These are phyloP conservation scores for Piloderma croceum DNA, from an alignment of 768 basidiomycete species.

Conservation along the genomic window DNA sequence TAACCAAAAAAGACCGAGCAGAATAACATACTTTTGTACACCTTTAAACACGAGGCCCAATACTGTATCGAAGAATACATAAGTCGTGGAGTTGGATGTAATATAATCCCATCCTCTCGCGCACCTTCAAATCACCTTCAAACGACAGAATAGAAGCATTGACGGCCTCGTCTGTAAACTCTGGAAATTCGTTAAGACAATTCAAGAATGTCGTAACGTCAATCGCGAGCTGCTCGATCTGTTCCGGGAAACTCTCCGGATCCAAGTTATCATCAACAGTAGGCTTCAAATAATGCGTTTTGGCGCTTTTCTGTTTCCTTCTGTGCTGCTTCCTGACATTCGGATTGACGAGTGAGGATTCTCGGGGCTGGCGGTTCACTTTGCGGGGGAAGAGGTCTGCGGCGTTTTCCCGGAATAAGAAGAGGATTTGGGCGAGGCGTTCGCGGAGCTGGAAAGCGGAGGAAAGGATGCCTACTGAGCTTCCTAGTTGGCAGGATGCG, in stretches of 20 bases:
- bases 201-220: slow-evolving; percentile 65
- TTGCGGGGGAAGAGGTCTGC: slow-evolving; percentile 73
- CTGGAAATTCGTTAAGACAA: slow-evolving; percentile 74
- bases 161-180: slow-evolving; percentile 69
- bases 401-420: slow-evolving; percentile 70
- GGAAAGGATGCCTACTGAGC: slow-evolving; percentile 71
- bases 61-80: slow-evolving; percentile 39
- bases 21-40: slow-evolving; percentile 48
- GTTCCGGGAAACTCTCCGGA: slow-evolving; percentile 56
- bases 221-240: slow-evolving; percentile 56
- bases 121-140: slow-evolving; percentile 63
- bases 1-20: neutral
- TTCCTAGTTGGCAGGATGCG: slow-evolving; percentile 70
- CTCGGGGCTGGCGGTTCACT: slow-evolving; percentile 40
- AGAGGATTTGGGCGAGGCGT: slow-evolving; percentile 61
- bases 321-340: slow-evolving; percentile 15
- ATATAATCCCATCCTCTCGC: no score
- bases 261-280: slow-evolving; percentile 17
- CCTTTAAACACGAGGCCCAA: slow-evolving; percentile 67
- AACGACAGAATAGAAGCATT: slow-evolving; percentile 64
- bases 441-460: slow-evolving; percentile 68
- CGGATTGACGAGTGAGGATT: slow-evolving; percentile 25
- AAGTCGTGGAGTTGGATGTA: neutral
- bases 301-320: slow-evolving; percentile 19
- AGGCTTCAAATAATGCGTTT: slow-evolving; percentile 8